phyloP scores from a whole-genome alignment of 75 land plant species.

The Picea sitchensis region DNA sequence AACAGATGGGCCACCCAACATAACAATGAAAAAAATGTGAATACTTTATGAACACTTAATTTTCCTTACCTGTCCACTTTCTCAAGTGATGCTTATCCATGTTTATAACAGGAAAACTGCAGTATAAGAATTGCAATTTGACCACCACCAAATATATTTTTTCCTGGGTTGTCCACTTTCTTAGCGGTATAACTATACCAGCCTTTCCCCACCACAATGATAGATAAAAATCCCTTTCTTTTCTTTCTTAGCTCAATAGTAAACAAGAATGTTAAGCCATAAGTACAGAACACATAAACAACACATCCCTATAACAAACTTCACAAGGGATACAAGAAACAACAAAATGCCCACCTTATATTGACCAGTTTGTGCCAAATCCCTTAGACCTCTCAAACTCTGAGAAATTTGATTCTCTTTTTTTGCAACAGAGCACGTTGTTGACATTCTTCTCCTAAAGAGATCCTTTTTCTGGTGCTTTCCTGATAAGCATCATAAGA shows the following conservation, averaged over 20 bases:
- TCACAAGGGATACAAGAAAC: background rate
- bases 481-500: background rate
- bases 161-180: background rate
- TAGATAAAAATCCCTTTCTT: background rate
- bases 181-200: background rate
- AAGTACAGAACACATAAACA: background rate
- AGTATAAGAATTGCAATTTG: background rate
- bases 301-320: background rate
- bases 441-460: background rate
- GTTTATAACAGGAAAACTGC: background rate
- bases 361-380: background rate
- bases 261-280: background rate
- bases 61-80: background rate
- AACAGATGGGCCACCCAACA: background rate
- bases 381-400: constrained; percentile 3
- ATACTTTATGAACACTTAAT: background rate
- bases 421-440: background rate
- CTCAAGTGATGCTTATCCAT: background rate
- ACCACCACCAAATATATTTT: background rate
- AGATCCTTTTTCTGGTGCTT: background rate
- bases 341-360: background rate
- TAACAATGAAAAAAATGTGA: background rate
- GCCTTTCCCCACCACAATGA: background rate
- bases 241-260: background rate
- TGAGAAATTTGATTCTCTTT: background rate